These are phyloP conservation scores for Citrus glauca DNA, from an alignment of 345 rosid species.

Conservation along the genomic window DNA sequence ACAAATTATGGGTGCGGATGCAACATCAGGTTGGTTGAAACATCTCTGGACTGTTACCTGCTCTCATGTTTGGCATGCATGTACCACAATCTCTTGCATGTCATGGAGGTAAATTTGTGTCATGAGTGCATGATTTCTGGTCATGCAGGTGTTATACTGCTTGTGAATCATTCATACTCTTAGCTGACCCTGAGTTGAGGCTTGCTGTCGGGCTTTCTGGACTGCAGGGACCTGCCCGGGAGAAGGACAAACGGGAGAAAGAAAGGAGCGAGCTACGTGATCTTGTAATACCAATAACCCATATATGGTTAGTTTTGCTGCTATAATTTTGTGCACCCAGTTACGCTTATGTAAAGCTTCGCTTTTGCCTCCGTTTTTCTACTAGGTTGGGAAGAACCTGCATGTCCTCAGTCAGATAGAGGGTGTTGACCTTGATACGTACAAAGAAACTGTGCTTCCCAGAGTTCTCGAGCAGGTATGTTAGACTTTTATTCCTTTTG, in stretches of 20 bases:
- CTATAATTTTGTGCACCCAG: constrained; percentile 29
- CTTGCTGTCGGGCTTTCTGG: constrained; percentile 98
- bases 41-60: constrained; percentile 44
- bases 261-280: constrained; percentile 99
- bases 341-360: constrained; percentile 28
- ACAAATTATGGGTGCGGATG: constrained; percentile 99
- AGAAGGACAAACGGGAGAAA: constrained; percentile 95
- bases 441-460: constrained; percentile 93
- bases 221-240: constrained; percentile 99
- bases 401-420: constrained; percentile 98
- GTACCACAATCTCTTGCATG: constrained; percentile 58
- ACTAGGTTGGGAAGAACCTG: constrained; percentile 97
- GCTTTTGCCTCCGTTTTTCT: constrained; percentile 24
- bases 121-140: constrained; percentile 95
- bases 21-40: constrained; percentile 98
- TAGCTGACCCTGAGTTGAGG: constrained; percentile 97
- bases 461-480: constrained; percentile 94
- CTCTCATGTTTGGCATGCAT: constrained; percentile 68
- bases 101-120: constrained; percentile 59
- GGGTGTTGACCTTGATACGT: constrained; percentile 94
- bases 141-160: constrained; percentile 93
- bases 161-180: constrained; percentile 91
- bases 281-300: constrained; percentile 77
- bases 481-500: constrained; percentile 1
- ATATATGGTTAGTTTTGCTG: constrained; percentile 43